Percentiles rank a stretch among this genome's conserved stretches.
Evolutionary conservation across 176 grass and related monocot genomes (phyloP).

Genomic region (Aegilops umbellulata): DNA sequence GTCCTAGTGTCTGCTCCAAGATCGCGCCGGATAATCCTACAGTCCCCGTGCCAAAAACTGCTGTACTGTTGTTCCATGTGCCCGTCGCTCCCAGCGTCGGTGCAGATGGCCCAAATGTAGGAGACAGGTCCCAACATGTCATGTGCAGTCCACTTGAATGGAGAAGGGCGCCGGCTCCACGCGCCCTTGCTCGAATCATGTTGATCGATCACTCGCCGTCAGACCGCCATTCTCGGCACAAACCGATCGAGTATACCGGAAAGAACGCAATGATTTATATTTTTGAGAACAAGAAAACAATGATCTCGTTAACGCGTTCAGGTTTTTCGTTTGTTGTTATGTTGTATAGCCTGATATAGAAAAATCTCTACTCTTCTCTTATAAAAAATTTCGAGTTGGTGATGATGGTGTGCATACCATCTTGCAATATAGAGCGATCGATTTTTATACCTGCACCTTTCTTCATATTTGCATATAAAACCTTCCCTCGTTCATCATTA

Average conservation of each 20-base stretch:
- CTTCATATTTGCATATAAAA: too few species aligned
- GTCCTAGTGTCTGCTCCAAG: not conserved
- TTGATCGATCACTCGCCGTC: not conserved
- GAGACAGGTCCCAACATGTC: slow-evolving; percentile 10
- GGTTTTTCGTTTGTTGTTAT: not conserved
- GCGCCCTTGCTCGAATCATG: not conserved
- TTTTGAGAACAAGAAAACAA: not conserved
- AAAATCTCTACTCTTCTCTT: too few species aligned
- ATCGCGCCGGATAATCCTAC: not conserved
- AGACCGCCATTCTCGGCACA: not conserved
- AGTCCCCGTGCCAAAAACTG: not conserved
- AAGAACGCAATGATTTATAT: not conserved
- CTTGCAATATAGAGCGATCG: too few species aligned
- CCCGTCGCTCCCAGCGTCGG: not conserved
- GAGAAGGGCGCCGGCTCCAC: slow-evolving; percentile 4
- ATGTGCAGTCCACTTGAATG: slow-evolving; percentile 23
- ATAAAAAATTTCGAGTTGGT: too few species aligned
- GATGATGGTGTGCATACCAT: too few species aligned
- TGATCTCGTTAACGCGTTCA: not conserved
- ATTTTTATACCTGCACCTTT: too few species aligned
- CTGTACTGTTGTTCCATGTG: not conserved
- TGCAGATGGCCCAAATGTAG: not conserved
- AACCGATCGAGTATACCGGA: not conserved
- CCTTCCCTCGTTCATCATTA: too few species aligned
- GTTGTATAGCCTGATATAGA: not conserved